Base-by-base conservation (phyloP, 257 asterid genomes). In the Plectranthus barbatus region DNA sequence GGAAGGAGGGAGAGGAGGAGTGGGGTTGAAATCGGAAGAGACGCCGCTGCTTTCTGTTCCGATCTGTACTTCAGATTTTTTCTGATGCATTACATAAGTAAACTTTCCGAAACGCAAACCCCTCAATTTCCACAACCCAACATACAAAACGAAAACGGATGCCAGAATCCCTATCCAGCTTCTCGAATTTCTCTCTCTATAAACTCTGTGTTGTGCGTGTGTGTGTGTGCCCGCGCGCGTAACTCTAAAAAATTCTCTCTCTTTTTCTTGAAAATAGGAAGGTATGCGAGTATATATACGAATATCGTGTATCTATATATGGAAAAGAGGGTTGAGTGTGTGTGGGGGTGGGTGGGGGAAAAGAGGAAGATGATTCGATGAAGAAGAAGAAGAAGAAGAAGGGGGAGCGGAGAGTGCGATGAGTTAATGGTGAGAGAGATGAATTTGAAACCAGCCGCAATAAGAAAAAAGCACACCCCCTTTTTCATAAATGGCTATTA, bases 21-120 rank as follows among this genome's bases (percentile, higher is more conserved):
- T 83, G 0, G 95, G 91, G 80, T 84, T 83, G 88, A 88, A 91
- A 91, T 91, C 98, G 94, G 95, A 91, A 91, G 98, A 88, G 90
- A 91, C 33, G 96, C 98, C 82, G 48, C 81, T 81, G 95, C 98
- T 91, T 86, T 91, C 98, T 81, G 86, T 88, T 86, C 98, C 96
- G 95, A 88, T 88, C 86, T 91, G 98, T 74, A 81, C 79, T 79
- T 91, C 96, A 33, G 96, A 91, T 88, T 88, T 91, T 65, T 88
- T 91, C 83, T 84, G 96, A 91, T 86, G 98, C 98, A 91, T 91
- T 81, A 86, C 88, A 88, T 80, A 83, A 11, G 75, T 56, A 62
- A 75, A 67, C 1, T 18, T 11, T 2, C 51, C 63, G 20, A 56
- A 37, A 66, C 20, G 14, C 60, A 63, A 69, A 26, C 49, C 76